Conservation (phyloP, 139 green algal species). For the Chlorella vulgaris region DNA sequence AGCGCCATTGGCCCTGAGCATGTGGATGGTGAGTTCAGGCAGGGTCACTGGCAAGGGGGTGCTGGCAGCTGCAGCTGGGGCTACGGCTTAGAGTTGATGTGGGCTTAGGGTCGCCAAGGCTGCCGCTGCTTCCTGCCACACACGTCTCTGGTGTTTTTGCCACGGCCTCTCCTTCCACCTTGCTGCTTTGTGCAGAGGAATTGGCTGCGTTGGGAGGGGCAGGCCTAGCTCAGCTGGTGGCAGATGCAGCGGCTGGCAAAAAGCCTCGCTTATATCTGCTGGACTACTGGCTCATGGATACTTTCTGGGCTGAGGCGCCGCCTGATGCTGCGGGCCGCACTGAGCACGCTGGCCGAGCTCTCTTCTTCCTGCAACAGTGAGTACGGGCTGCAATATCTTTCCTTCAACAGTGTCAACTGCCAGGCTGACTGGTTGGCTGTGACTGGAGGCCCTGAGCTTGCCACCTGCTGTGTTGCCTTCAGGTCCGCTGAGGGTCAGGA, state of each 20-base stretch:
- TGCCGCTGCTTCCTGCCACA: too few species aligned
- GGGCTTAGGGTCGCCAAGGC: too few species aligned
- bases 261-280: conserved; percentile 48
- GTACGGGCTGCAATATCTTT: neutral
- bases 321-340: too few species aligned
- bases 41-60: neutral
- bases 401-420: neutral
- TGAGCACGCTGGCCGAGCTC: conserved; percentile 41
- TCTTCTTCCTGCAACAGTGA: conserved; percentile 51
- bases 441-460: too few species aligned
- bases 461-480: neutral
- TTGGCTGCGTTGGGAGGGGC: conserved; percentile 28
- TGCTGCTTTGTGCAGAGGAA: conserved; percentile 25
- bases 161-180: neutral
- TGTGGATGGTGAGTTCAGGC: conserved; percentile 36
- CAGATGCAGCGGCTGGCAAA: conserved; percentile 22
- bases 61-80: neutral
- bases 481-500: conserved; percentile 17
- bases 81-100: too few species aligned
- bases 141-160: too few species aligned
- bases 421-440: neutral
- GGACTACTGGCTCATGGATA: conserved; percentile 38
- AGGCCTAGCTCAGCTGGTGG: conserved; percentile 41
- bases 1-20: conserved; percentile 39
- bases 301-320: conserved; percentile 19